A percentile compares a stretch with the other conserved stretches of the same genome.
Conservation (phyloP, 83 land plant species). For the Isoetes engelmannii region DNA sequence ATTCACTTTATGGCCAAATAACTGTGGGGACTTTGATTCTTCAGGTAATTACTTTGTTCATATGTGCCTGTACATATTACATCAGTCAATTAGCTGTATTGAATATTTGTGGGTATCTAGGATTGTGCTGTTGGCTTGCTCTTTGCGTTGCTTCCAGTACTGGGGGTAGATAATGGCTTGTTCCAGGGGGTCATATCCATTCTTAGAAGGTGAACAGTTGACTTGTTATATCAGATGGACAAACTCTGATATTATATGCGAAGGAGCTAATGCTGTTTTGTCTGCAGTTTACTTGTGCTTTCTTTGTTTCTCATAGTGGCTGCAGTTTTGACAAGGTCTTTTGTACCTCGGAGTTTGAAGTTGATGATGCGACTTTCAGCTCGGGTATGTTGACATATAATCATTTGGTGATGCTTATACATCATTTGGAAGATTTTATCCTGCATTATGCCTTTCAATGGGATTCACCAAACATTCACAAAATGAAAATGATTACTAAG, state of each 20-base stretch:
- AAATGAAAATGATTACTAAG: too few species aligned
- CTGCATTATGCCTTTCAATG: too few species aligned
- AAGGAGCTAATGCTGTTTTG: too few species aligned
- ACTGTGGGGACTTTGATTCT: constrained; percentile 94
- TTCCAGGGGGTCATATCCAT: constrained; percentile 82
- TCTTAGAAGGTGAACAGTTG: constrained; percentile 60
- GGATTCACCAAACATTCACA: too few species aligned
- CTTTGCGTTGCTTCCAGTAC: constrained; percentile 97
- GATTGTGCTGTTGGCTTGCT: constrained; percentile 98
- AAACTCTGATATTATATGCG: too few species aligned
- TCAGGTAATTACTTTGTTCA: constrained; percentile 45
- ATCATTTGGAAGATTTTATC: too few species aligned
- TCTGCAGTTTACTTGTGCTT: constrained; percentile 58
- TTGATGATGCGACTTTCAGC: constrained; percentile 89
- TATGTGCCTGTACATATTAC: neutral
- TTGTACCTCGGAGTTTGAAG: constrained; percentile 79
- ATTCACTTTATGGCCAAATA: constrained; percentile 80
- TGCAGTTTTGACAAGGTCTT: constrained; percentile 57
- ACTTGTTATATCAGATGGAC: neutral
- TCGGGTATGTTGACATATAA: constrained; percentile 33
- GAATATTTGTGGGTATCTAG: constrained; percentile 28
- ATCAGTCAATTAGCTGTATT: too few species aligned
- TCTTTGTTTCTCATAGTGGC: constrained; percentile 53
- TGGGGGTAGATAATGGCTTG: constrained; percentile 74
- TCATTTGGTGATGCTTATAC: too few species aligned